phyloP scores from a whole-genome alignment of 345 rosid genomes.

The Populus tremula region DNA sequence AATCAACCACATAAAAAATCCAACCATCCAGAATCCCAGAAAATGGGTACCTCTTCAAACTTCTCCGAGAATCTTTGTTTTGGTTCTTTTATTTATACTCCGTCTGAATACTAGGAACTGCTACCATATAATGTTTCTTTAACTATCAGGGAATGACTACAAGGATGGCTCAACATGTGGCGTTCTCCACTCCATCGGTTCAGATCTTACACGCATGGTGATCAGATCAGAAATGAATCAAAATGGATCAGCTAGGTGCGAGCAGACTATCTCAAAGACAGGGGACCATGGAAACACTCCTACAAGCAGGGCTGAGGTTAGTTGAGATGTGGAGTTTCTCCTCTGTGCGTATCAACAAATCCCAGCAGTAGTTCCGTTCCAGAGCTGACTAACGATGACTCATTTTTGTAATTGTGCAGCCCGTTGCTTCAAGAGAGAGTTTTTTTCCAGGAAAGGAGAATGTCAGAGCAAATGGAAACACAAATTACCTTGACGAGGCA shows the following conservation, averaged over 20 bases:
- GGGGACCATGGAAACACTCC: slow-evolving; percentile 64
- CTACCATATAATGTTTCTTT: neutral
- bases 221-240: slow-evolving; percentile 53
- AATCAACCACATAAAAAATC: slow-evolving; percentile 31
- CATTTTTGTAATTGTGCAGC: slow-evolving; percentile 36
- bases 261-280: slow-evolving; percentile 55
- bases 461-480: slow-evolving; percentile 32
- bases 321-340: neutral
- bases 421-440: slow-evolving; percentile 84
- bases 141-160: slow-evolving; percentile 35
- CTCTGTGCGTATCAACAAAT: neutral
- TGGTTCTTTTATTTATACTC: neutral
- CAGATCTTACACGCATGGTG: slow-evolving; percentile 87
- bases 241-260: slow-evolving; percentile 54
- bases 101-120: neutral
- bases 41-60: slow-evolving; percentile 29
- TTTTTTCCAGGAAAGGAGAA: slow-evolving; percentile 47
- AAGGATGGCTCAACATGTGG: slow-evolving; percentile 80
- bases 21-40: slow-evolving; percentile 22
- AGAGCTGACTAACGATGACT: neutral
- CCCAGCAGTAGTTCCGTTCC: neutral
- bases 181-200: slow-evolving; percentile 80
- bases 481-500: slow-evolving; percentile 36
- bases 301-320: slow-evolving; percentile 68
- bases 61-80: neutral